Evolutionary conservation across 768 basidiomycete species (phyloP), one percentile per base, ranked within the genome.

Genomic region (Porphyrellus cyaneotinctus): DNA sequence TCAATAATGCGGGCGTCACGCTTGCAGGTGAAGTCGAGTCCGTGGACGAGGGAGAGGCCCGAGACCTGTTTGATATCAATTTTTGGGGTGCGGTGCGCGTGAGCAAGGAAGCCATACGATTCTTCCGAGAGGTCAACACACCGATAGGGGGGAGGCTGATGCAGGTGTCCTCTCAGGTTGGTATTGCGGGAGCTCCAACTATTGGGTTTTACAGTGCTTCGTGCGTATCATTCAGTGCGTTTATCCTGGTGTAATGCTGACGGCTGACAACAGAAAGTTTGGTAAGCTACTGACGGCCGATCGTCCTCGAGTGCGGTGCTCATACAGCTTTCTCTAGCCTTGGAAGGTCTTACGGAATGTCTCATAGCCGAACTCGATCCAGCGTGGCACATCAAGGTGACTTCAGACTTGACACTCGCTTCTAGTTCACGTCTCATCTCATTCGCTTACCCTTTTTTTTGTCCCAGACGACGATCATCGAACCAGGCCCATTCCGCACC

Each of bases 71-170:
- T 38, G 73, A 75, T 4, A 65, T 69, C 48, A 64, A 63, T 39
- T 18, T 42, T 42, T 42, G 39, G 39, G 39, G 39, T 17, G 39
- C 39, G 24, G 39, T 9, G 0, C 57, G 64, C 35, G 67, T 75
- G 24, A 63, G 52, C 17, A 57, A 44, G 35, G 63, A 72, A 37
- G 66, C 72, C 0, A 54, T 72, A 20, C 54, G 56, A 23, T 64
- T 67, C 47, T 74, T 77, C 58, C 66, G 74, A 11, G 70, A 75
- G 38, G 64, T 68, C 31, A 74, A 75, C 47, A 62, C 60, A 15
- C 74, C 76, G 0, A 51, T 55, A 0, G 74, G 74, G 8, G 75
- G 77, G 1, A 59, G 67, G 12, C 54, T 78, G 11, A 52, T 78
- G 6, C 72, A 75, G 39, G 67, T 68, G n/a, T 70, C 69, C 28